Base-by-base conservation (phyloP, 2,329 filamentous ascomycete species). In the Venturia pyrina region DNA sequence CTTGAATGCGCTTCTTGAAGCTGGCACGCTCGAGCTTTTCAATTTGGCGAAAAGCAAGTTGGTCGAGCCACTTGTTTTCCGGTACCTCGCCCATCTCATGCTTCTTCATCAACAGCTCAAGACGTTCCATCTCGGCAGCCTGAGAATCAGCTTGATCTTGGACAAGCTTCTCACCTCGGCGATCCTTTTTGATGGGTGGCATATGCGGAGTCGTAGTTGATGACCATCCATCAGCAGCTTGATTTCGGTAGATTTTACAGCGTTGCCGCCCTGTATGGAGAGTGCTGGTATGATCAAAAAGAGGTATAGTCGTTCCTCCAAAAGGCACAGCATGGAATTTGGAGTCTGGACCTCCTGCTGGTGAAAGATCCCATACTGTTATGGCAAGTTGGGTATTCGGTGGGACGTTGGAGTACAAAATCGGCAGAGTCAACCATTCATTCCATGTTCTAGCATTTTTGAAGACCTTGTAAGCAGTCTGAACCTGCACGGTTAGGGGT, bases 61-160 rank as follows among this genome's bases (percentile, higher is more conserved):
- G 90, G 75, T 99, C 95, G 56, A 99, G 84, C 96, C 95, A 99
- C 71, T 96, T 91, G 61, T 96, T 89, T 19, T 92, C 86, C 0
- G 91, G 87, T 34, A 99, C 93, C 74, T 99, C 95, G 21, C 92
- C 93, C 89, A 97, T 96, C 74, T 99, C 96, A 73, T 98, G 95
- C 77, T 96, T 96, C 78, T 99, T 99, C 74, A 99, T 89, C 28
- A 98, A 77, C 65, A 87, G 88, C 73, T 98, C 93, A 70, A 99
- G 84, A 21, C 95, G 84, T 71, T 97, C 92, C 68, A 97, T 83
- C 76, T 99, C 95, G 64, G 91, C 87, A 67, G 96, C 87, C 70
- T 88, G 88, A 66, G 89, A 86, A n/a, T 82, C 78, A 1, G 50
- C 34, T 15, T 66, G 56, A 13, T 62, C 64, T 15, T 65, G 63